A percentile compares a stretch with the other conserved stretches of the same genome.
Evolutionary conservation across 2,329 filamentous ascomycete species (phyloP).

Genomic region (Thielaviopsis ethacetica): DNA sequence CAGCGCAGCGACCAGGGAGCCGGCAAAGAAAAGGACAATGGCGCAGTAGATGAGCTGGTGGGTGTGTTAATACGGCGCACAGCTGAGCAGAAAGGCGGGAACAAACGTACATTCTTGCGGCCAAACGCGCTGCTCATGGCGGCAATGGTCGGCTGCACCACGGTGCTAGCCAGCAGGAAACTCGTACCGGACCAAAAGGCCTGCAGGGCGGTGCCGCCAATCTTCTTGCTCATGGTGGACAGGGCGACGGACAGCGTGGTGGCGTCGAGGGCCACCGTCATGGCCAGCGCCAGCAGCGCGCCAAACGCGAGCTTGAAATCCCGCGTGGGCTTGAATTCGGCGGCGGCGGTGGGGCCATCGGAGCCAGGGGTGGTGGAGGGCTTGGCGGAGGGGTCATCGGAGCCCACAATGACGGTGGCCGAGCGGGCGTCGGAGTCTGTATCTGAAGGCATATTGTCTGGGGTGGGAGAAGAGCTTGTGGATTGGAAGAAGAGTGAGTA

Average conservation of each 20-base stretch:
- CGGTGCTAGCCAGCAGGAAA: slow-evolving; percentile 49
- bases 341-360: not conserved
- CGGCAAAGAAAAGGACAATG: slow-evolving; percentile 22
- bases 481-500: not conserved
- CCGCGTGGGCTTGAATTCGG: slow-evolving; percentile 19
- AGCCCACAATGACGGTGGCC: not conserved
- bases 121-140: slow-evolving; percentile 22
- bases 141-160: slow-evolving; percentile 35
- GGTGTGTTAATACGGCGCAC: not conserved
- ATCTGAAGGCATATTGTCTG: not conserved
- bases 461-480: not conserved
- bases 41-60: slow-evolving; percentile 17
- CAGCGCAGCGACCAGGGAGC: slow-evolving; percentile 24
- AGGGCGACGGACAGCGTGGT: slow-evolving; percentile 19
- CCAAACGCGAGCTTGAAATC: slow-evolving; percentile 31
- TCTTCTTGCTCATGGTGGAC: slow-evolving; percentile 28
- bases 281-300: slow-evolving; percentile 33
- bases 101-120: slow-evolving; percentile 15
- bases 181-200: slow-evolving; percentile 59
- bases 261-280: slow-evolving; percentile 30
- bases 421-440: not conserved
- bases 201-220: slow-evolving; percentile 38
- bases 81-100: not conserved
- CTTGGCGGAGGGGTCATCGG: not conserved
- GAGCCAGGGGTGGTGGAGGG: not conserved